A percentile compares a stretch with the other conserved stretches of the same genome.
Evolutionary conservation across 768 basidiomycete species (phyloP).

Genomic region (Termitomyces sp.): DNA sequence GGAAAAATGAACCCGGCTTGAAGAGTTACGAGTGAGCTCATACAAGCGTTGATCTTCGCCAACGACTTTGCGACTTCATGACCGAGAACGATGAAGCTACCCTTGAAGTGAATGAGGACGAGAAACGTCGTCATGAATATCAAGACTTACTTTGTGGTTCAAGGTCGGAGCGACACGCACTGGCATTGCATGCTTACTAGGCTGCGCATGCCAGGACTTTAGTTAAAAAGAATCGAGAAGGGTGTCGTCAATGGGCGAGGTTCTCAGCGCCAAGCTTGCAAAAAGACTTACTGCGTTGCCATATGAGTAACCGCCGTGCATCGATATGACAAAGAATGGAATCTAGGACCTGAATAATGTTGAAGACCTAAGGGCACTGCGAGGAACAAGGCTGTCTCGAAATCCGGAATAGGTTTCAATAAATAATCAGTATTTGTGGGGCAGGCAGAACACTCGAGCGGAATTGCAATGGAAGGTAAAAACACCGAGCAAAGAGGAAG

Average conservation of each 20-base stretch:
- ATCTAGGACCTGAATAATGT: not conserved
- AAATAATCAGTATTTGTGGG: not conserved
- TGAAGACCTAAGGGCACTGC: not conserved
- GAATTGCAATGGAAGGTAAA: not conserved
- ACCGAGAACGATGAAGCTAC: not conserved
- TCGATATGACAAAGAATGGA: not conserved
- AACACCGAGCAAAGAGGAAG: not conserved
- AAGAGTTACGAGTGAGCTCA: not conserved
- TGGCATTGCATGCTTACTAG: not conserved
- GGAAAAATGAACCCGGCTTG: conserved; percentile 2
- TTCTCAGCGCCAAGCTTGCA: not conserved
- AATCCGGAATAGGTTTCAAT: not conserved
- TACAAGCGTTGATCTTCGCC: not conserved
- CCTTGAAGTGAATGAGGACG: not conserved
- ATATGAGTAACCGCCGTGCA: conserved; percentile 1
- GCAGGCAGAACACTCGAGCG: not conserved
- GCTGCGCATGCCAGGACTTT: not conserved
- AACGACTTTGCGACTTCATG: not conserved
- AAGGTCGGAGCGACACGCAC: not conserved
- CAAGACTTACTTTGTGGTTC: conserved; percentile 1
- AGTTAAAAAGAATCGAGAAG: not conserved
- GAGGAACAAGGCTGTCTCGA: not conserved
- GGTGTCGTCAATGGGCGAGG: not conserved
- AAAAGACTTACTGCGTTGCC: not conserved
- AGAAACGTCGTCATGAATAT: not conserved